Conservation (phyloP, 2,329 filamentous ascomycete species). For the Ascocoryne sarcoides region DNA sequence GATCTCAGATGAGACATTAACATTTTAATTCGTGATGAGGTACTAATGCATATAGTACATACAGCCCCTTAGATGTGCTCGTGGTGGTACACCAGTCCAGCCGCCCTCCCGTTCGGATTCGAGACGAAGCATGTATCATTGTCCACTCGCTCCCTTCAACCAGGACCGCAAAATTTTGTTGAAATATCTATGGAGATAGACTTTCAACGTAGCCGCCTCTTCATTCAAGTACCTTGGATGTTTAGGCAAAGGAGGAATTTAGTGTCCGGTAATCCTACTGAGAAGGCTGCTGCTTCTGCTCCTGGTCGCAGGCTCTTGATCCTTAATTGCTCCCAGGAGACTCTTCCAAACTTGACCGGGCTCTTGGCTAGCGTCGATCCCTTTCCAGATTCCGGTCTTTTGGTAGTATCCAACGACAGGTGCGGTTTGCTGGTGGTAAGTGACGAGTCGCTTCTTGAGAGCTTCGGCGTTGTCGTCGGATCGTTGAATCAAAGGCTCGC, state of each 20-base stretch:
- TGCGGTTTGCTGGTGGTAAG: conserved; percentile 88
- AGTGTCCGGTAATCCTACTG: conserved; percentile 28
- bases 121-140: no score
- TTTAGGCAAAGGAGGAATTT: no score
- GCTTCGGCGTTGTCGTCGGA: conserved; percentile 96
- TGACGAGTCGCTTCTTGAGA: conserved; percentile 85
- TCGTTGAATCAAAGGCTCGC: conserved; percentile 92
- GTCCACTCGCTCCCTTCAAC: not conserved
- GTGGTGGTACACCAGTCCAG: conserved; percentile 23
- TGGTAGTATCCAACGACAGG: conserved; percentile 96
- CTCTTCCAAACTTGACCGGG: conserved; percentile 94
- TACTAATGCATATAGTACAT: conserved; percentile 24
- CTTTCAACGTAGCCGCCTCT: not conserved
- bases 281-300: conserved; percentile 23
- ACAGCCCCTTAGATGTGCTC: conserved; percentile 16
- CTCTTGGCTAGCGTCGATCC: conserved; percentile 91
- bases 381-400: conserved; percentile 93
- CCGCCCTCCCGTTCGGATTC: conserved; percentile 13
- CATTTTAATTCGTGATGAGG: no score
- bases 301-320: conserved; percentile 39
- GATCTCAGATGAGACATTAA: no score
- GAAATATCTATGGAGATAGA: no score
- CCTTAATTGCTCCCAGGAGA: conserved; percentile 74
- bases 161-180: conserved; percentile 3
- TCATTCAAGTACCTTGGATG: no score